A percentile compares a stretch with the other conserved stretches of the same genome.
Evolutionary conservation across 768 basidiomycete genomes (phyloP).

Genomic region (Nevesoporus exiguus): DNA sequence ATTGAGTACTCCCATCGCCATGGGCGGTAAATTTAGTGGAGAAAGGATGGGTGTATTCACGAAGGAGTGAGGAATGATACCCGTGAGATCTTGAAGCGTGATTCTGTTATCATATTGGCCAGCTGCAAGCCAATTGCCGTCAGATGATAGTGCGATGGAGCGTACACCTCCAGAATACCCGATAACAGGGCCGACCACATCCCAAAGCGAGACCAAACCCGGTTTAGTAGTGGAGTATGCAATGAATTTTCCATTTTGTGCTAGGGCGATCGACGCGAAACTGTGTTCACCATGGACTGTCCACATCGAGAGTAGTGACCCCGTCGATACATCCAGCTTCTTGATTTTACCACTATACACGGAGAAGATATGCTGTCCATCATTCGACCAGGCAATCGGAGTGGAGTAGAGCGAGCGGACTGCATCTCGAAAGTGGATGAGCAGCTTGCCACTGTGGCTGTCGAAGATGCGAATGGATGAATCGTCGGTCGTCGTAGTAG

Average conservation of each 20-base stretch:
- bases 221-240: not conserved
- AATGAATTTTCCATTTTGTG: not conserved
- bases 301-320: not conserved
- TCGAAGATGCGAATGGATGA: not conserved
- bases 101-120: not conserved
- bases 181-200: not conserved
- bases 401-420: not conserved
- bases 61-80: not conserved
- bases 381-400: not conserved
- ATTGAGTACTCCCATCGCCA: not conserved
- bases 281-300: not conserved
- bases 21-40: not conserved
- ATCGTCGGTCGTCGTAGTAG: not conserved
- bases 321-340: not conserved
- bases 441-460: not conserved
- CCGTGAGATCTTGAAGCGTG: not conserved
- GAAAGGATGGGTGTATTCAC: not conserved
- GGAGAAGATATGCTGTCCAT: not conserved
- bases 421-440: not conserved
- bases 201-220: not conserved
- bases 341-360: not conserved
- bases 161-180: not conserved
- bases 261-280: not conserved
- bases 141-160: not conserved
- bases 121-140: not conserved